These are phyloP conservation scores for Papiliotrema terrestris DNA, from an alignment of 1,284 basidiomycete genomes.

Conservation along the genomic window DNA sequence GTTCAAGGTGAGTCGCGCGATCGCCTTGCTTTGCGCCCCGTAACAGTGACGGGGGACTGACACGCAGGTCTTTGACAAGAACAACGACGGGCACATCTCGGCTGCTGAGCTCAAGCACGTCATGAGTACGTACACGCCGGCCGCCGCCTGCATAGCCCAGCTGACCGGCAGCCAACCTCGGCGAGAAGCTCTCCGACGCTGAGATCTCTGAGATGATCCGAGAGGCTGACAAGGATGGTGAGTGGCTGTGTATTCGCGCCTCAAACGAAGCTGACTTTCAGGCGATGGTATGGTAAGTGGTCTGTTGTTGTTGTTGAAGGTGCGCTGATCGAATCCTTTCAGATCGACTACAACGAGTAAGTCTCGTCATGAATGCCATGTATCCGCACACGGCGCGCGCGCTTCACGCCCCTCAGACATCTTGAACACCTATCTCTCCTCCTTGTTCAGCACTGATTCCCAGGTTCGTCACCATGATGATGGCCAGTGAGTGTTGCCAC, in stretches of 20 bases:
- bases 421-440: no score
- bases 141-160: not conserved
- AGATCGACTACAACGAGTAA: constrained; percentile 51
- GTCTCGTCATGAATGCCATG: no score
- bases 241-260: constrained; percentile 5
- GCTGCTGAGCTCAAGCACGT: constrained; percentile 76
- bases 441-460: constrained; percentile 2
- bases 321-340: not conserved
- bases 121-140: constrained; percentile 65
- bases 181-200: constrained; percentile 85
- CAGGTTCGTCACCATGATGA: constrained; percentile 54
- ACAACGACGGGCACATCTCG: constrained; percentile 61
- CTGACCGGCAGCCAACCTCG: constrained; percentile 53
- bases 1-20: constrained; percentile 52
- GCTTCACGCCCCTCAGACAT: not conserved
- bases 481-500: constrained; percentile 35
- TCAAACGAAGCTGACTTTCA: constrained; percentile 7
- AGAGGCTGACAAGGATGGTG: constrained; percentile 88
- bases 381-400: no score
- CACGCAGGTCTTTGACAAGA: constrained; percentile 60
- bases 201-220: constrained; percentile 99
- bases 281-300: constrained; percentile 36
- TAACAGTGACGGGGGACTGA: not conserved
- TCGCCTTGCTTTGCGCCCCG: not conserved
- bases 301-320: not conserved